Evolutionary conservation across 2,329 filamentous ascomycete genomes (phyloP).

Genomic region (Phoma sp.): DNA sequence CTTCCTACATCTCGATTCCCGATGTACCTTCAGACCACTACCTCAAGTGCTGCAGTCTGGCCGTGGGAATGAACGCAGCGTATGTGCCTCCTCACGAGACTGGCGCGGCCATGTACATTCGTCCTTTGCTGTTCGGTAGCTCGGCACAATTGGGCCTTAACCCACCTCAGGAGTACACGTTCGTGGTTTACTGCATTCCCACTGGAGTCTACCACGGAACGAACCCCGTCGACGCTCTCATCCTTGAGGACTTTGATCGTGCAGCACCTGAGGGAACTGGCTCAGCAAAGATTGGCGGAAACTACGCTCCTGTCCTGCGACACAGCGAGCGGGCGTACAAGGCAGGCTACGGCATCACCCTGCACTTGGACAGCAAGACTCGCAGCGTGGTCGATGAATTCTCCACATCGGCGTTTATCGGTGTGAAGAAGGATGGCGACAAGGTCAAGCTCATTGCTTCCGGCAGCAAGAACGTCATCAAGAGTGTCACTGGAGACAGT

Average conservation of each 20-base stretch:
- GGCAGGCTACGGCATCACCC: constrained; percentile 89
- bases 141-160: constrained; percentile 85
- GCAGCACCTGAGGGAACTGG: constrained; percentile 91
- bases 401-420: constrained; percentile 91
- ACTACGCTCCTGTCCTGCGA: constrained; percentile 90
- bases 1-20: constrained; percentile 82
- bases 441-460: constrained; percentile 81
- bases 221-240: constrained; percentile 83
- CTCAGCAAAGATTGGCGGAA: constrained; percentile 91
- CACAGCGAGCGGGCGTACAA: constrained; percentile 82
- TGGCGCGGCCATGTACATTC: constrained; percentile 90
- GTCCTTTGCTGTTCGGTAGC: constrained; percentile 86
- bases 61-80: constrained; percentile 86
- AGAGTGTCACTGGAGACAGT: constrained; percentile 82
- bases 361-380: constrained; percentile 87
- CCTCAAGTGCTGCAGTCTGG: constrained; percentile 75
- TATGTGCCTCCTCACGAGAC: constrained; percentile 90
- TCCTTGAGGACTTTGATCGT: constrained; percentile 92
- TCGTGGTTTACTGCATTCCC: constrained; percentile 87
- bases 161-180: constrained; percentile 90
- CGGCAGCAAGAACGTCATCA: constrained; percentile 85
- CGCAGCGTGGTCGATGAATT: constrained; percentile 93
- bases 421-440: constrained; percentile 67
- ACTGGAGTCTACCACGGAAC: constrained; percentile 94
- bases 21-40: constrained; percentile 79